Percentiles rank a stretch among this genome's conserved stretches.
Conservation (phyloP, 805 yeast species). For the Candida tallmaniae region DNA sequence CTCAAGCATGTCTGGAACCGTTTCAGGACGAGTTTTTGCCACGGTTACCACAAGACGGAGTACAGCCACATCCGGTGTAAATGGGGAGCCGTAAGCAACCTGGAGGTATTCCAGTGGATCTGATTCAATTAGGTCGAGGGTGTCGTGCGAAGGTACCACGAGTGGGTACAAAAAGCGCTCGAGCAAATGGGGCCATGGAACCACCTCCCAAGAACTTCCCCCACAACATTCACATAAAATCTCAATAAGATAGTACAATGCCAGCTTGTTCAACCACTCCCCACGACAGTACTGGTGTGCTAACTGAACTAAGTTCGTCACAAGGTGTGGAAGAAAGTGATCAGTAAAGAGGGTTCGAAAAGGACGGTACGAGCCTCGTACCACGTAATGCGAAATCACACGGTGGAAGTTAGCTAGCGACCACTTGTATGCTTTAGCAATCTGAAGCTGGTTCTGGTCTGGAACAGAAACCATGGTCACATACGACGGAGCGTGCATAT, state of each 20-base stretch:
- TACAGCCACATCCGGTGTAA: too few relatives aligned
- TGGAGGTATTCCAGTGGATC: too few relatives aligned
- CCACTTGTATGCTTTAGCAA: slow-evolving; percentile 73
- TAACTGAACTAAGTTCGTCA: slow-evolving; percentile 58
- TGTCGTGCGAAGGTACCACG: too few relatives aligned
- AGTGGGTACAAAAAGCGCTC: too few relatives aligned
- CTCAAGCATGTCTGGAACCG: too few relatives aligned
- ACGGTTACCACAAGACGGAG: too few relatives aligned
- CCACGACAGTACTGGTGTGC: slow-evolving; percentile 70
- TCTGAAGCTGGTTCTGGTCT: slow-evolving; percentile 56
- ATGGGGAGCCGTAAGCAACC: too few relatives aligned
- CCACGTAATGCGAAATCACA: slow-evolving; percentile 67
- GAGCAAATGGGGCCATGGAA: too few relatives aligned
- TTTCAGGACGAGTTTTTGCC: too few relatives aligned
- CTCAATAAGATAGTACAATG: slow-evolving; percentile 55
- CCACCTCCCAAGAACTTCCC: too few relatives aligned
- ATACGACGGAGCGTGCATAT: slow-evolving; percentile 52
- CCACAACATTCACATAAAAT: slow-evolving; percentile 55
- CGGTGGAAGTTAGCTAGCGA: slow-evolving; percentile 73
- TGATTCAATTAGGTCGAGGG: too few relatives aligned
- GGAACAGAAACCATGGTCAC: slow-evolving; percentile 39
- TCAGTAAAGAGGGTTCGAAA: slow-evolving; percentile 53
- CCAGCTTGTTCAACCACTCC: slow-evolving; percentile 67
- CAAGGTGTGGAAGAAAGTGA: slow-evolving; percentile 68
- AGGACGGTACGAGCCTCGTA: slow-evolving; percentile 48